Conservation (phyloP, 2,329 filamentous ascomycete species). For the Ophiosphaerella korrae region DNA sequence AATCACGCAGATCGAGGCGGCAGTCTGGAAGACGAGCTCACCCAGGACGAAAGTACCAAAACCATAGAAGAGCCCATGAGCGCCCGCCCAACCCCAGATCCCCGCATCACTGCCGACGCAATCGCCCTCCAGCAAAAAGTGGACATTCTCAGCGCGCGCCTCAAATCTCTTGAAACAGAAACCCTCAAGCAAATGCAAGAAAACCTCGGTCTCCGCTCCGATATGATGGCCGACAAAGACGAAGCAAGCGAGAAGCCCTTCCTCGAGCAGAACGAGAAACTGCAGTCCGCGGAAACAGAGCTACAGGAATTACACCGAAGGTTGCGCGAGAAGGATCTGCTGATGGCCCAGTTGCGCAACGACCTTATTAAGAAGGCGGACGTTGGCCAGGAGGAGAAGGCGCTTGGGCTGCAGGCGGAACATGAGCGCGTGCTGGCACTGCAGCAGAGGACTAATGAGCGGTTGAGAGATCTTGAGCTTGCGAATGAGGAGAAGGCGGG, state of each 20-base stretch:
- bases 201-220: constrained; percentile 45
- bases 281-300: constrained; percentile 42
- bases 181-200: constrained; percentile 51
- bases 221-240: constrained; percentile 44
- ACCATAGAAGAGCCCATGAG: constrained; percentile 28
- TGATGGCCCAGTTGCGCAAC: constrained; percentile 44
- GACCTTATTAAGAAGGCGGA: constrained; percentile 45
- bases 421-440: constrained; percentile 42
- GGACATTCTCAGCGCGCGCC: constrained; percentile 43
- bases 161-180: constrained; percentile 47
- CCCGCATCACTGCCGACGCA: constrained; percentile 36
- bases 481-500: constrained; percentile 44
- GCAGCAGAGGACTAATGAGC: constrained; percentile 43
- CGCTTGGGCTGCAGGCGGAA: constrained; percentile 38
- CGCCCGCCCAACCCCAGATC: constrained; percentile 23
- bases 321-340: constrained; percentile 42
- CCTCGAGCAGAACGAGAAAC: constrained; percentile 46
- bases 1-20: constrained; percentile 32
- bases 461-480: constrained; percentile 41
- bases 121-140: constrained; percentile 49
- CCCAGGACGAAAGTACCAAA: constrained; percentile 35
- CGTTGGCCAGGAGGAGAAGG: constrained; percentile 35
- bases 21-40: constrained; percentile 50
- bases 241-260: constrained; percentile 46
- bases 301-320: constrained; percentile 42